A percentile compares a stretch with the other conserved stretches of the same genome.
phyloP scores from a whole-genome alignment of 129 eudicot genomes.

The Saposhnikovia divaricata region DNA sequence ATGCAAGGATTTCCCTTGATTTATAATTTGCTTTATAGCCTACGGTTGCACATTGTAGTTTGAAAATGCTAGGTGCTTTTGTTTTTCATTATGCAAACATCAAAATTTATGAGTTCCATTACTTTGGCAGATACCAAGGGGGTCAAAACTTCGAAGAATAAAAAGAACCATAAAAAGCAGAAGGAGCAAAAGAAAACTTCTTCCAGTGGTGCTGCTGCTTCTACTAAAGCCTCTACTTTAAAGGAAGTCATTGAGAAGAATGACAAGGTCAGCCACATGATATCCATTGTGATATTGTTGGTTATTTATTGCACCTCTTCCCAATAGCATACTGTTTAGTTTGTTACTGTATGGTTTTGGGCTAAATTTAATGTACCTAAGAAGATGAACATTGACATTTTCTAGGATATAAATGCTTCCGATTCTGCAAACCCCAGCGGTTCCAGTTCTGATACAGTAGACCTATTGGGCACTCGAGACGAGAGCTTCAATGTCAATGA shows the following conservation, averaged over 20 bases:
- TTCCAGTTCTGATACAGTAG: no score
- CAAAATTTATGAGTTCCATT: background rate
- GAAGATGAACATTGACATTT: background rate
- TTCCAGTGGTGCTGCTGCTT: background rate
- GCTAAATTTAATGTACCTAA: background rate
- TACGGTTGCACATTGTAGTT: background rate
- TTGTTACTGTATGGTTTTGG: no score
- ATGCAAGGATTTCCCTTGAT: no score
- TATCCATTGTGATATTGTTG: background rate
- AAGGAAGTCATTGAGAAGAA: background rate
- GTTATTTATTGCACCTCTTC: background rate
- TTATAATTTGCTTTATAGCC: background rate
- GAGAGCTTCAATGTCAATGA: background rate
- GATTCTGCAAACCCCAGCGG: background rate
- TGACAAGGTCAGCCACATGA: background rate
- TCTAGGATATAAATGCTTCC: background rate
- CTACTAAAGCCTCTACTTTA: no score
- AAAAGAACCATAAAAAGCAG: background rate
- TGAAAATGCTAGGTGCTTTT: background rate
- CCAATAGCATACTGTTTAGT: background rate
- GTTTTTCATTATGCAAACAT: background rate
- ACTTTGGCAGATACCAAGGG: background rate
- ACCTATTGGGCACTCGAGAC: background rate
- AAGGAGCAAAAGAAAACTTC: background rate
- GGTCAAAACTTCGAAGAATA: background rate